phyloP scores from a whole-genome alignment of 305 asterid species.

The Nicotiana rustica region DNA sequence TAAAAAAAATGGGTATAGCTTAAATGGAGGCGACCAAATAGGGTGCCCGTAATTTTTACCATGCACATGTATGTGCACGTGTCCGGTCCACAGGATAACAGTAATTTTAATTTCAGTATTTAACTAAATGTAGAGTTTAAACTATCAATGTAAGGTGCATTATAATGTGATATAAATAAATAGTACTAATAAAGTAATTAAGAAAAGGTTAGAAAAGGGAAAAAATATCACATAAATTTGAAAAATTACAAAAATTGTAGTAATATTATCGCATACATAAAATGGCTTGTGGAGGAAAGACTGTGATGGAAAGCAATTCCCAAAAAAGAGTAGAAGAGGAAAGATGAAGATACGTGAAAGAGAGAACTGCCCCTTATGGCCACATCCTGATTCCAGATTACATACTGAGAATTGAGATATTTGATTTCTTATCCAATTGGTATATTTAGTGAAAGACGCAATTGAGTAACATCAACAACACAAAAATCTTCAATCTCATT shows the following conservation, averaged over 20 bases:
- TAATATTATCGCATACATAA: too few relatives aligned
- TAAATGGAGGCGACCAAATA: too few relatives aligned
- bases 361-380: not conserved
- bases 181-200: too few relatives aligned
- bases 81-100: not conserved
- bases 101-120: too few relatives aligned
- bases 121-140: too few relatives aligned
- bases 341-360: not conserved
- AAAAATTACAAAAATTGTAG: too few relatives aligned
- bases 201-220: too few relatives aligned
- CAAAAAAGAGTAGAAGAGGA: not conserved
- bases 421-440: not conserved
- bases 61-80: not conserved
- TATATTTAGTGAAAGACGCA: not conserved
- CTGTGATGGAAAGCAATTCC: not conserved
- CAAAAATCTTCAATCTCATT: constrained; percentile 13
- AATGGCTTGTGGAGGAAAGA: not conserved
- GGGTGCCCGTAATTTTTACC: too few relatives aligned
- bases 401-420: not conserved
- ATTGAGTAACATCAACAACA: constrained; percentile 1
- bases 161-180: too few relatives aligned
- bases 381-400: not conserved
- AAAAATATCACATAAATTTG: too few relatives aligned
- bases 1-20: too few relatives aligned
- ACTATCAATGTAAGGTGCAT: too few relatives aligned